Percentiles rank a stretch among this genome's conserved stretches.
phyloP scores from a whole-genome alignment of 169 alveolate species.

The Hammondia hammondi region DNA sequence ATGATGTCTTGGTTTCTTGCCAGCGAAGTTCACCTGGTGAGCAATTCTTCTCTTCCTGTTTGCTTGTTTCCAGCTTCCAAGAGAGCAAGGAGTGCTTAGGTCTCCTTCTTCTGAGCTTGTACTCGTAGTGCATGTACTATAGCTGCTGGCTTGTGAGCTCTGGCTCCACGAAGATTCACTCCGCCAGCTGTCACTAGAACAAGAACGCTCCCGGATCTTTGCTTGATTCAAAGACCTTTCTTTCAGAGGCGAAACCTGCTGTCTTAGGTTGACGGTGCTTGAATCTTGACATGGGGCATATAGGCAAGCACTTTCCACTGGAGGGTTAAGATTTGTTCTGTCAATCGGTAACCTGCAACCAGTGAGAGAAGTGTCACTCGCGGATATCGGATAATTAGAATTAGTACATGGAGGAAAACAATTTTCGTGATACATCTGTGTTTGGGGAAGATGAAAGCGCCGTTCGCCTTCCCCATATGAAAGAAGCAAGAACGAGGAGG shows the following conservation, averaged over 20 bases:
- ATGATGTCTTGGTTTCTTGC: neutral
- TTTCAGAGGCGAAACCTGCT: no score
- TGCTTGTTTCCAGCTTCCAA: neutral
- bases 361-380: neutral
- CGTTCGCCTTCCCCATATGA: neutral
- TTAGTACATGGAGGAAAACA: neutral
- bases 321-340: no score
- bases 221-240: no score
- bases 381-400: neutral
- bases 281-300: no score
- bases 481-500: neutral
- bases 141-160: neutral
- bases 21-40: slow-evolving; percentile 13
- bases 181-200: slow-evolving; percentile 18
- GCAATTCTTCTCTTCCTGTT: neutral
- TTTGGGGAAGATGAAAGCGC: neutral
- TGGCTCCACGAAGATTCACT: neutral
- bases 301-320: no score
- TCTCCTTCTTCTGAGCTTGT: slow-evolving; percentile 19
- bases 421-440: neutral
- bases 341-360: no score
- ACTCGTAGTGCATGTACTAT: neutral
- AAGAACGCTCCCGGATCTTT: neutral
- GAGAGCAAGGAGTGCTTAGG: neutral
- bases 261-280: no score